A percentile compares a stretch with the other conserved stretches of the same genome.
Conservation (phyloP, 2,329 filamentous ascomycete genomes). For the Emmonsiellopsis sp. region DNA sequence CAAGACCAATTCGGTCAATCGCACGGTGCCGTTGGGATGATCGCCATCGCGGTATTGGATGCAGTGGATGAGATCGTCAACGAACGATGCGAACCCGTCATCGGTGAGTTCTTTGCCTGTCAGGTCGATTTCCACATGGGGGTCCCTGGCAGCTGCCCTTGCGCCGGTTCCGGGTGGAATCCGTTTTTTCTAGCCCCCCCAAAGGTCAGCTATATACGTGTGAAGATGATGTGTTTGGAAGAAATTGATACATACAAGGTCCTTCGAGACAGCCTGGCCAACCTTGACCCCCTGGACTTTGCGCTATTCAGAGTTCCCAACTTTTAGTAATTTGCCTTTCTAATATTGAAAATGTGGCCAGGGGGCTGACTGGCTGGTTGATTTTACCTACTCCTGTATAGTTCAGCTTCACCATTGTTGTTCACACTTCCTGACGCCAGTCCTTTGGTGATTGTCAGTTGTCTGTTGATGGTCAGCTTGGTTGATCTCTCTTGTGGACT, state of each 20-base stretch:
- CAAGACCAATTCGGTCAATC: constrained; percentile 38
- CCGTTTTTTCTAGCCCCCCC: constrained; percentile 24
- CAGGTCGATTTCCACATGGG: constrained; percentile 36
- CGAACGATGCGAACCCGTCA: constrained; percentile 34
- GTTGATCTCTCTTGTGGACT: background rate
- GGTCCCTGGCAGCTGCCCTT: constrained; percentile 22
- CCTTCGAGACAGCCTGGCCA: constrained; percentile 36
- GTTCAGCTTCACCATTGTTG: constrained; percentile 30
- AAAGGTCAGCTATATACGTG: too few species aligned
- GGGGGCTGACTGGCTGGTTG: background rate
- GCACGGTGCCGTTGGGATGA: constrained; percentile 22
- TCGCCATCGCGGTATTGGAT: constrained; percentile 24
- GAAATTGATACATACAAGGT: constrained; percentile 21
- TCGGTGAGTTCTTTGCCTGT: constrained; percentile 38
- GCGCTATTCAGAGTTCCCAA: constrained; percentile 21
- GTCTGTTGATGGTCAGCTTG: background rate
- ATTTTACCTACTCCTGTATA: constrained; percentile 28
- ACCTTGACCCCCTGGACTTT: constrained; percentile 37
- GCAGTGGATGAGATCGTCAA: constrained; percentile 32
- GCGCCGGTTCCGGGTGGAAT: constrained; percentile 21
- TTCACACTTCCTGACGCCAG: background rate
- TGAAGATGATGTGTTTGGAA: too few species aligned
- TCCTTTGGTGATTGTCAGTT: background rate
- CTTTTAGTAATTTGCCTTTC: background rate
- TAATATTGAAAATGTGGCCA: background rate